Evolutionary conservation across 345 rosid species (phyloP).

Genomic region (Heritiera littoralis): DNA sequence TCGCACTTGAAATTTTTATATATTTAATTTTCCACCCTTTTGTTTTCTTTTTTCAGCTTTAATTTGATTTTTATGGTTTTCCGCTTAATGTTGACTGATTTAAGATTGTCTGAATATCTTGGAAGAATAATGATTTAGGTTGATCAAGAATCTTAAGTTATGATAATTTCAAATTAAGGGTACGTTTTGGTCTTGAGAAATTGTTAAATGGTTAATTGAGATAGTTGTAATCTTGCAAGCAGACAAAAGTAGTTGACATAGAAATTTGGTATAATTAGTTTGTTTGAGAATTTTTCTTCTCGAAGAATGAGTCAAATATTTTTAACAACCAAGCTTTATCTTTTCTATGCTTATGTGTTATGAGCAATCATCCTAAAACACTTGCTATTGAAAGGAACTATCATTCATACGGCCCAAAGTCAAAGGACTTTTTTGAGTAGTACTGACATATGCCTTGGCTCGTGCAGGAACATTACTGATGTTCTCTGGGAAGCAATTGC

Average conservation of each 20-base stretch:
- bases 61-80: neutral
- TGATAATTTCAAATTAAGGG: neutral
- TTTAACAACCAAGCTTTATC: neutral
- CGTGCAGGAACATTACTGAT: constrained; percentile 57
- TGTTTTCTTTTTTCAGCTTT: neutral
- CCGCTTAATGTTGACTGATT: neutral
- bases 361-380: neutral
- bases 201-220: neutral
- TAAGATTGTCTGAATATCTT: neutral
- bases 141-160: neutral
- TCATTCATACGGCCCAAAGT: neutral
- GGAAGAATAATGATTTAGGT: neutral
- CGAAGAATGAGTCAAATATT: neutral
- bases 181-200: neutral
- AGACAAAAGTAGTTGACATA: too few species aligned
- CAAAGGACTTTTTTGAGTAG: neutral
- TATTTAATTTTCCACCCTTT: neutral
- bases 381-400: neutral
- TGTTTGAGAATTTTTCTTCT: neutral
- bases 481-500: constrained; percentile 77
- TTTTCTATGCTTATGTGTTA: neutral
- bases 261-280: neutral
- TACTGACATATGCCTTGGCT: constrained; percentile 15
- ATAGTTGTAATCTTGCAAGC: too few species aligned
- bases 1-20: neutral